Percentiles rank a stretch among this genome's conserved stretches.
Evolutionary conservation across 2,329 filamentous ascomycete species (phyloP).

Genomic region (Cladophialophora yegresii): DNA sequence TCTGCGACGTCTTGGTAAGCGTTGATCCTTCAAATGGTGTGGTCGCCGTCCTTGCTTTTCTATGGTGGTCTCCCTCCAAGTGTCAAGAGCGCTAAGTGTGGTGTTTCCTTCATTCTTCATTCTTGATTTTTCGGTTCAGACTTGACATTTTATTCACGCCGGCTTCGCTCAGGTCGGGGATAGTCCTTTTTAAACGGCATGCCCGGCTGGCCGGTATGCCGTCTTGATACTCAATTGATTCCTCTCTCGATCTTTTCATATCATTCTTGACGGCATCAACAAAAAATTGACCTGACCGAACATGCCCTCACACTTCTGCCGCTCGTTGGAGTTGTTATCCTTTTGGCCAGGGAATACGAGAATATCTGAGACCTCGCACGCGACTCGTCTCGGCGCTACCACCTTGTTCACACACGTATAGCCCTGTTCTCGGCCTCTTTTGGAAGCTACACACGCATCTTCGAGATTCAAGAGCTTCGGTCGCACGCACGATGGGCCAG

Average conservation of each 20-base stretch:
- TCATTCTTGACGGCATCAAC: background rate
- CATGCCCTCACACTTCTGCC: background rate
- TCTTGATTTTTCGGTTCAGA: background rate
- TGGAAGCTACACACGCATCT: background rate
- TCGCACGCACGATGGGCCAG: background rate
- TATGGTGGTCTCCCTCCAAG: background rate
- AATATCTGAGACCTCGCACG: background rate
- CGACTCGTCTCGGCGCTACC: background rate
- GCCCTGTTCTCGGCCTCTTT: background rate
- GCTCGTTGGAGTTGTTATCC: no score
- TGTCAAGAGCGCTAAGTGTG: background rate
- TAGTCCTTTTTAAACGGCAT: background rate
- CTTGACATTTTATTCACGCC: background rate
- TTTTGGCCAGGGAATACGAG: no score
- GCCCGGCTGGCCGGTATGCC: background rate
- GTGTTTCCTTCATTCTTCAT: background rate
- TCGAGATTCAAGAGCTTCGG: background rate
- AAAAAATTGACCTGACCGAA: background rate
- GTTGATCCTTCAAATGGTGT: no score
- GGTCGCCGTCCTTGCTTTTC: no score
- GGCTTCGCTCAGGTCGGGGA: no score
- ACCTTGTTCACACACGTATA: background rate
- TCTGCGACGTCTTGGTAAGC: no score
- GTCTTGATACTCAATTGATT: background rate
- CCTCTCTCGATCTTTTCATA: background rate